A percentile compares a stretch with the other conserved stretches of the same genome.
Conservation (phyloP, 345 rosid species). For the Populus davidiana region DNA sequence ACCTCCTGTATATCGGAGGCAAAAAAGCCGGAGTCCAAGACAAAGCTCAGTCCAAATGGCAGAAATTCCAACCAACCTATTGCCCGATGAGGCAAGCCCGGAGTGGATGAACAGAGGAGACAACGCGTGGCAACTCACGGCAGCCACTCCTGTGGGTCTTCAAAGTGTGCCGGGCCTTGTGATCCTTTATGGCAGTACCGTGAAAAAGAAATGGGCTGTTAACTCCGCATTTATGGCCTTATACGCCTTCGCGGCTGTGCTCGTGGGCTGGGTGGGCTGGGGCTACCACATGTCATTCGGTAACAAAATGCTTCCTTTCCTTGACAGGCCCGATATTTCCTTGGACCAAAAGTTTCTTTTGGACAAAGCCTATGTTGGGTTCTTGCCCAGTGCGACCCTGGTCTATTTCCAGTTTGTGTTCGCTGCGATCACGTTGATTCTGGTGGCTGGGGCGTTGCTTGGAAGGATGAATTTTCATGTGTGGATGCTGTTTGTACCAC, state of each 20-base stretch:
- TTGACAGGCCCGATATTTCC: slow-evolving; percentile 43
- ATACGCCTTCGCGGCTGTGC: slow-evolving; percentile 59
- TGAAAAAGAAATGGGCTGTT: slow-evolving; percentile 76
- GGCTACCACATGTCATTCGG: slow-evolving; percentile 59
- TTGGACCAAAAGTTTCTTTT: slow-evolving; percentile 43
- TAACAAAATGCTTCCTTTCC: slow-evolving; percentile 31
- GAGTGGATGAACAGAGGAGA: slow-evolving; percentile 64
- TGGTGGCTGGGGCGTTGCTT: slow-evolving; percentile 56
- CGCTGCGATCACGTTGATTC: slow-evolving; percentile 59
- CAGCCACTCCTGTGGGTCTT: slow-evolving; percentile 56
- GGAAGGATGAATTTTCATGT: slow-evolving; percentile 71
- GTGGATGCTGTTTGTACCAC: slow-evolving; percentile 69
- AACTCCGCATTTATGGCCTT: slow-evolving; percentile 79
- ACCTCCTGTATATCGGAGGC: not conserved
- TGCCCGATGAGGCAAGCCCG: slow-evolving; percentile 40
- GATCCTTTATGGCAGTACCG: slow-evolving; percentile 63
- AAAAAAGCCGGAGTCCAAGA: not conserved
- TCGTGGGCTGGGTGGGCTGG: slow-evolving; percentile 72
- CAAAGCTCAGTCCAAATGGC: not conserved
- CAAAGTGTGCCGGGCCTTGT: slow-evolving; percentile 71
- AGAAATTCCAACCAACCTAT: slow-evolving; percentile 36
- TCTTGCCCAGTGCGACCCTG: slow-evolving; percentile 61
- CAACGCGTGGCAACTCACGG: slow-evolving; percentile 72
- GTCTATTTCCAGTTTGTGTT: slow-evolving; percentile 59
- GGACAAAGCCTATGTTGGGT: slow-evolving; percentile 1